Conservation (phyloP, 352 stramenopile species). For the Poterioochromonas sp. region DNA sequence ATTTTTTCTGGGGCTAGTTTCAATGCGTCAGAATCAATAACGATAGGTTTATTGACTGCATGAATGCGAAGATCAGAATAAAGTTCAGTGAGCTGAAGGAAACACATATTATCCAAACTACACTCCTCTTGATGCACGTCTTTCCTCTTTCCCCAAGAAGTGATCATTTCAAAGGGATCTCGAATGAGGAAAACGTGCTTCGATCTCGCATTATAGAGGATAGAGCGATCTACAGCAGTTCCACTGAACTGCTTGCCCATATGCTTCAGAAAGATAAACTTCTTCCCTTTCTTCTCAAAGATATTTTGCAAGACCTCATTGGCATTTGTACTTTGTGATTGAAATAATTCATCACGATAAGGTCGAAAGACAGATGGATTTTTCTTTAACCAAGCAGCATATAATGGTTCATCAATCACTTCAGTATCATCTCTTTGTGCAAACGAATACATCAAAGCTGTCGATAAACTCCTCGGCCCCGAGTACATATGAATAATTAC, state of each 20-base stretch:
- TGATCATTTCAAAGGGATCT: slow-evolving; percentile 53
- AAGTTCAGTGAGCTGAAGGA: neutral
- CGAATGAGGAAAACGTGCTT: slow-evolving; percentile 54
- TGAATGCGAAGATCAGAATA: neutral
- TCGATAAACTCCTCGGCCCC: slow-evolving; percentile 53
- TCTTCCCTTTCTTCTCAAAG: slow-evolving; percentile 26
- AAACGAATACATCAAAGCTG: slow-evolving; percentile 60
- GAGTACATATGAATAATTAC: slow-evolving; percentile 56
- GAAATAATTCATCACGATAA: slow-evolving; percentile 47
- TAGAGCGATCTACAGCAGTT: slow-evolving; percentile 50
- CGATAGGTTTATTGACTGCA: slow-evolving; percentile 39
- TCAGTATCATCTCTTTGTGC: slow-evolving; percentile 45
- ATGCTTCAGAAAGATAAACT: slow-evolving; percentile 60
- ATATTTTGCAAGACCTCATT: slow-evolving; percentile 35
- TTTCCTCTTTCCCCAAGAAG: slow-evolving; percentile 45
- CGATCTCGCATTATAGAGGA: slow-evolving; percentile 23
- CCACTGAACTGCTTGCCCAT: slow-evolving; percentile 58
- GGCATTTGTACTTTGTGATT: neutral
- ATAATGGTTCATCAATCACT: slow-evolving; percentile 58
- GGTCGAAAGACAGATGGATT: slow-evolving; percentile 28
- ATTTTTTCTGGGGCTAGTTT: slow-evolving; percentile 46
- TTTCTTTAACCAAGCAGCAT: slow-evolving; percentile 53
- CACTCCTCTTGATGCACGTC: slow-evolving; percentile 34
- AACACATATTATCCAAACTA: neutral
- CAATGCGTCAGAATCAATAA: slow-evolving; percentile 61